Evolutionary conservation across 108 stramenopile species (phyloP).

Genomic region (Cyclotella kingstonii): DNA sequence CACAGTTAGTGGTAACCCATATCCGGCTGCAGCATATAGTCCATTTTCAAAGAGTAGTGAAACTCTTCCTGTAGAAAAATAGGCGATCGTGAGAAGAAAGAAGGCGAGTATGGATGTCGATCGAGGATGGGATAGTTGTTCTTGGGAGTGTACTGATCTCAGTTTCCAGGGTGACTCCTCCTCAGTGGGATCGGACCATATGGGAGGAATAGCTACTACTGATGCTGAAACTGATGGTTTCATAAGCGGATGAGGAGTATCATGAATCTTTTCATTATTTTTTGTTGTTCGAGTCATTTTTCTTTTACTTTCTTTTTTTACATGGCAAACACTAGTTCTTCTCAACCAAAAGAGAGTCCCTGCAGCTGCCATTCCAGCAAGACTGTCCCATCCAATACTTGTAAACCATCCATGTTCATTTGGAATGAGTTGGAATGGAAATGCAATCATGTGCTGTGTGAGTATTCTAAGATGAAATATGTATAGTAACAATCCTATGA

Average conservation of each 20-base stretch:
- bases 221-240: too few species aligned
- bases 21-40: conserved; percentile 60
- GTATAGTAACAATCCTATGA: conserved; percentile 46
- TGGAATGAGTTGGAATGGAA: conserved; percentile 88
- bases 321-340: conserved; percentile 8
- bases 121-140: conserved; percentile 23
- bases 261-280: not conserved
- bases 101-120: conserved; percentile 50
- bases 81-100: conserved; percentile 61
- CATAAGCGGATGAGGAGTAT: too few species aligned
- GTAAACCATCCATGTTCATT: conserved; percentile 84
- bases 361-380: conserved; percentile 66
- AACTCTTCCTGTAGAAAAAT: conserved; percentile 77
- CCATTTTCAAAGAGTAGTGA: conserved; percentile 72
- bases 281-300: not conserved
- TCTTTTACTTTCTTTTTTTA: not conserved
- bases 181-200: conserved; percentile 35
- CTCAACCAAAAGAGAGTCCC: conserved; percentile 33
- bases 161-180: conserved; percentile 45
- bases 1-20: conserved; percentile 67
- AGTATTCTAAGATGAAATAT: conserved; percentile 69
- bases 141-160: conserved; percentile 8
- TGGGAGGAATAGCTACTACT: conserved; percentile 22
- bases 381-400: conserved; percentile 75
- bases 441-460: conserved; percentile 66